These are phyloP conservation scores for Chalciporus piperatus DNA, from an alignment of 768 basidiomycete species.

Conservation along the genomic window DNA sequence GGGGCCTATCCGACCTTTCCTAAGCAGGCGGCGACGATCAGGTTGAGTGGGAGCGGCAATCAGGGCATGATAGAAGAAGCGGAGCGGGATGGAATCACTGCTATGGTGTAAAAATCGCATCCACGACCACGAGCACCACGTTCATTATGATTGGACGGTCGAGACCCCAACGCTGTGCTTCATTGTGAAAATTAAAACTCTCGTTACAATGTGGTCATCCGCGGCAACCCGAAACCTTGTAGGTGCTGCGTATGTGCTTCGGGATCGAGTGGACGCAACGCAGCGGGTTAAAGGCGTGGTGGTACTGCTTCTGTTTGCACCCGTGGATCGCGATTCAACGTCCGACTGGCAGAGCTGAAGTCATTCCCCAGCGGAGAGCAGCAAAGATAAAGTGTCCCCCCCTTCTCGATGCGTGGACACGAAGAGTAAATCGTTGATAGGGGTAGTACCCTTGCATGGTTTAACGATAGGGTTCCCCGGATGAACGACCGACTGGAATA, in stretches of 20 bases:
- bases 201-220: slow-evolving; percentile 7
- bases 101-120: too few relatives aligned
- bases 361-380: neutral
- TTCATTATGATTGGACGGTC: neutral
- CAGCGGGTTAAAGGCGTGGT: slow-evolving; percentile 4
- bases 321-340: slow-evolving; percentile 1
- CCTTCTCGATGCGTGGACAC: neutral
- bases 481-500: neutral
- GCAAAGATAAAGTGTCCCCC: neutral
- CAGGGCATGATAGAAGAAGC: slow-evolving; percentile 7
- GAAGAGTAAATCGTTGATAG: neutral
- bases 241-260: neutral
- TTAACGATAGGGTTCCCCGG: too few relatives aligned
- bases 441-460: neutral
- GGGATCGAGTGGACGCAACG: slow-evolving; percentile 12
- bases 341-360: neutral
- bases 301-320: slow-evolving; percentile 1
- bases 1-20: slow-evolving; percentile 14
- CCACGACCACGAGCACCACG: too few relatives aligned
- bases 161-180: slow-evolving; percentile 12
- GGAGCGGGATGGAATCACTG: too few relatives aligned
- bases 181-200: slow-evolving; percentile 21
- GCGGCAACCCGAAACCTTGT: slow-evolving; percentile 2
- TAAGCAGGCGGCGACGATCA: slow-evolving; percentile 19
- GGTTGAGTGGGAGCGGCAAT: slow-evolving; percentile 5